Conservation (phyloP, 2,329 filamentous ascomycete species). For the Claviceps monticola region DNA sequence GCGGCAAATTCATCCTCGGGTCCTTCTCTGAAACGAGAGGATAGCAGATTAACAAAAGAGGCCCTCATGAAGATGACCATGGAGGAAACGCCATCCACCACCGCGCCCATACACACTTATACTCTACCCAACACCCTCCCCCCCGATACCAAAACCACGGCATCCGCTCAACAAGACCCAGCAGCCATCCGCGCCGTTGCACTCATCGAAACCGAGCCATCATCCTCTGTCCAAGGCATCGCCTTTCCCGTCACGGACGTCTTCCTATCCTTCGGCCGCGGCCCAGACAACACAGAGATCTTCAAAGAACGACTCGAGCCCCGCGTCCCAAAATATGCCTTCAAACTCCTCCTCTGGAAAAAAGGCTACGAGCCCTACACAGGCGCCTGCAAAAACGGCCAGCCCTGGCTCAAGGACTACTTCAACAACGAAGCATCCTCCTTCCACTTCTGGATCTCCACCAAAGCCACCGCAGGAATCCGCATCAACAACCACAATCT, state of each 20-base stretch:
- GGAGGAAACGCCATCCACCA: constrained; percentile 18
- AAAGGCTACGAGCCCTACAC: constrained; percentile 48
- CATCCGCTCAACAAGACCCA: constrained; percentile 20
- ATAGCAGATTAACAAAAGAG: constrained; percentile 14
- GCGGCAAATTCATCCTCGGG: background rate
- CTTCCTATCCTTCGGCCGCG: constrained; percentile 66
- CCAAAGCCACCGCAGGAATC: constrained; percentile 64
- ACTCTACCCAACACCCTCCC: constrained; percentile 23
- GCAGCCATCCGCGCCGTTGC: constrained; percentile 39
- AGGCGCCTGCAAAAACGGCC: constrained; percentile 40
- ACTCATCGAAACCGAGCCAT: constrained; percentile 48
- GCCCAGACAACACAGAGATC: constrained; percentile 50
- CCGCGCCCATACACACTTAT: constrained; percentile 13
- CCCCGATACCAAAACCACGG: constrained; percentile 21
- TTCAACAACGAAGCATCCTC: constrained; percentile 30
- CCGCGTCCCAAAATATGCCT: constrained; percentile 67
- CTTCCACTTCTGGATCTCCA: constrained; percentile 61
- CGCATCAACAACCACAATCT: constrained; percentile 61
- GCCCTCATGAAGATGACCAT: constrained; percentile 1
- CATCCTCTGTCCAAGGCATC: constrained; percentile 50
- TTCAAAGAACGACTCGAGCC: constrained; percentile 50
- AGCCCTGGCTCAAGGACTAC: constrained; percentile 23
- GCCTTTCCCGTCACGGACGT: constrained; percentile 52
- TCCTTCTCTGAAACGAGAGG: constrained; percentile 12
- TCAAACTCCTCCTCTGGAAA: constrained; percentile 64